Evolutionary conservation across 352 stramenopile species (phyloP), one percentile per base, ranked within the genome.

Genomic region (Aphanomyces invadans): DNA sequence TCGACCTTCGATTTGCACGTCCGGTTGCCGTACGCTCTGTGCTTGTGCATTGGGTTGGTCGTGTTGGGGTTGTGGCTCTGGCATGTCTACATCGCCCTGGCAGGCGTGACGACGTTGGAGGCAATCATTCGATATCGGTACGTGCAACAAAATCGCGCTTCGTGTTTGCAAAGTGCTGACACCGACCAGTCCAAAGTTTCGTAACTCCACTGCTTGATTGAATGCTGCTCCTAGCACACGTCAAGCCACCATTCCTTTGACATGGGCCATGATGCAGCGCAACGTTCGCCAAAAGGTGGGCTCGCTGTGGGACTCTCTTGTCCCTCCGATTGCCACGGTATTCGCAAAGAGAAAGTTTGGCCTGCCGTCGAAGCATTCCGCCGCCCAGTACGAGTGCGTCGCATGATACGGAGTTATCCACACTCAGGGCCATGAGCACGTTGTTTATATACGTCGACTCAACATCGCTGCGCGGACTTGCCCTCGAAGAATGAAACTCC

Each of bases 31-130:
- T 67, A 33, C 32, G 60, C 57, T 5, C 32, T 67, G 1, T 59
- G 60, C 29, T 17, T 67, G 17, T 49, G 60, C n/a, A 26, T 67
- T 21, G 28, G 38, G 2, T 29, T 67, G 11, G 60, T 32, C 28
- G 28, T 67, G 15, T 67, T 67, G 19, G 48, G 42, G 2, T 32
- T 67, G n/a, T 67, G 60, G 60, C 28, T 67, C 32, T 49, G 48
- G n/a, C 60, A 67, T 23, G 46, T 67, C 19, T 67, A 67, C 60
- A n/a, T 57, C n/a, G 17, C 57, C 33, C 19, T 67, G 19, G 28
- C 45, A n/a, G 60, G 60, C 19, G 38, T 57, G 33, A 67, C 60
- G 19, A 55, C 60, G 4, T 45, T 67, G 26, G 60, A 67, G 7
- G 28, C 48, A 4, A 33, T 57, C 23, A 21, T 57, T 12, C 25